Evolutionary conservation across 192 early-diverging fungal species (phyloP), one percentile per base, ranked within the genome.

Genomic region (Backusella westeae): DNA sequence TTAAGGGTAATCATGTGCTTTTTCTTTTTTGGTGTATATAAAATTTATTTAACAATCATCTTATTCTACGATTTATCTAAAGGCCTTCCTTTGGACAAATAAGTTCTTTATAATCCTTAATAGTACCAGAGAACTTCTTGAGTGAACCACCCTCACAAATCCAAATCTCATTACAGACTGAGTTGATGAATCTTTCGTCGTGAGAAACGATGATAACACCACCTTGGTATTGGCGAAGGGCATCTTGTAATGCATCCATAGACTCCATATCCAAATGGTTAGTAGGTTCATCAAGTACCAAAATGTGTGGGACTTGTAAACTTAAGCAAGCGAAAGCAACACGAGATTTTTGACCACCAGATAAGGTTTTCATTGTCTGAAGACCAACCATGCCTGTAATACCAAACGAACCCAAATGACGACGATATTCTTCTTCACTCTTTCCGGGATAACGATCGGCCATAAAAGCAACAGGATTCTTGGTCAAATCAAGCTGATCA

Each of bases 271-370:
- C 94, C 83, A 95, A 84, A 77, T 96, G 93, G 75, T 93, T 98
- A 32, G 95, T 94, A 76, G 94, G 93, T 74, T 99, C 98, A 74
- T 99, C 98, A 35, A 99, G 91, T 78, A 99, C 90, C 78, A 99
- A 85, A 77, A 99, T 92, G 81, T 97, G 96, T 73, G 98, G 97
- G 75, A 90, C 85, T 80, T 91, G 88, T 53, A 97, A 89, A 35
- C 96, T 93, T n/a, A 99, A 89, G 59, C 96, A 93, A 52, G 96
- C 96, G 87, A 99, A 99, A 10, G 97, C 95, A 39, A 99, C 95
- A 70, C 98, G 88, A 65, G 90, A 92, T 87, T 99, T 99, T 83
- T 98, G 97, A 72, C 98, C 98, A 81, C 97, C 98, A 68, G 94
- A 96, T 19, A 99, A 85, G 1, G 98, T 99, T 65, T 92, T 87